Percentiles rank a stretch among this genome's conserved stretches.
Conservation (phyloP, 2,329 filamentous ascomycete genomes). For the Zasmidium cellare region DNA sequence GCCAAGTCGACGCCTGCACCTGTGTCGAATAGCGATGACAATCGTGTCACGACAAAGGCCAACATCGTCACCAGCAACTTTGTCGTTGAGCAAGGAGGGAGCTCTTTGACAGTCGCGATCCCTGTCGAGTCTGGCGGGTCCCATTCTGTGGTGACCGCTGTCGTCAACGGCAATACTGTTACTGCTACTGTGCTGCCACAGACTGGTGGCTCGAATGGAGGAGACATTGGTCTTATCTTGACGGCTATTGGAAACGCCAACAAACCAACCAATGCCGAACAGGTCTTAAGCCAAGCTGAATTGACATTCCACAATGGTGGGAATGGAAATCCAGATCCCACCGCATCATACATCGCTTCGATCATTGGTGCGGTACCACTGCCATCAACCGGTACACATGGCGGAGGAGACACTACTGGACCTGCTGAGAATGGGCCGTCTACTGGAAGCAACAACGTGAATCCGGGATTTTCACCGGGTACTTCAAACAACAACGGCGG, state of each 20-base stretch:
- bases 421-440: not conserved
- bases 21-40: not conserved
- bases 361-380: constrained; percentile 9
- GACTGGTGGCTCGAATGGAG: constrained; percentile 2
- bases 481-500: too few species aligned
- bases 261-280: constrained; percentile 20
- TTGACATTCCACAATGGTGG: constrained; percentile 7
- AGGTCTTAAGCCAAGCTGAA: constrained; percentile 17
- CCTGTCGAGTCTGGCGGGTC: constrained; percentile 15
- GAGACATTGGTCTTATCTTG: constrained; percentile 11
- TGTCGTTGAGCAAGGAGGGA: constrained; percentile 20
- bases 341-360: constrained; percentile 14
- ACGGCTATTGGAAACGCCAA: constrained; percentile 15
- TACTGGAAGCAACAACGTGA: not conserved
- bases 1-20: not conserved
- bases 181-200: constrained; percentile 19
- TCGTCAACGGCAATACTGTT: constrained; percentile 16
- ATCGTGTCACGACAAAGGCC: not conserved
- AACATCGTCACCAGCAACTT: constrained; percentile 14
- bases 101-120: constrained; percentile 20
- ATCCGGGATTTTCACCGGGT: too few species aligned
- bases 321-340: constrained; percentile 10
- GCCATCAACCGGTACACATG: not conserved
- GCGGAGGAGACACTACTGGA: not conserved
- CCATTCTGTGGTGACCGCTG: constrained; percentile 22